Percentiles rank a stretch among this genome's conserved stretches.
Conservation (phyloP, 495 filamentous ascomycete species). For the Amphirosellinia nigrospora region DNA sequence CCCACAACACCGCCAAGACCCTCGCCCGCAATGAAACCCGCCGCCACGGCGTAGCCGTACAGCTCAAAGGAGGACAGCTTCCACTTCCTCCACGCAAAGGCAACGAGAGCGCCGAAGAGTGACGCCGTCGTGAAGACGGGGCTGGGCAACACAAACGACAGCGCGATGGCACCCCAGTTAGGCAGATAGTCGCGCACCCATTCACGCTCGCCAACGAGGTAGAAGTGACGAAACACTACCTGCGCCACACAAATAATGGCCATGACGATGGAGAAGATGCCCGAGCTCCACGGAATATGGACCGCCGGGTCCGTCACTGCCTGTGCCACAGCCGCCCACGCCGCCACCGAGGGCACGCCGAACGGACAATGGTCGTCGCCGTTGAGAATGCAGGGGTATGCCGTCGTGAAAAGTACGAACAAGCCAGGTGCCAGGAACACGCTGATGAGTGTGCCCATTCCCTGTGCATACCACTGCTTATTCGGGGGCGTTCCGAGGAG, state of each 20-base stretch:
- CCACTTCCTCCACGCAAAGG: constrained; percentile 65
- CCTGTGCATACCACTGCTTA: constrained; percentile 69
- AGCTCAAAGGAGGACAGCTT: constrained; percentile 61
- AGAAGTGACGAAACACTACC: constrained; percentile 64
- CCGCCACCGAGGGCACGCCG: constrained; percentile 64
- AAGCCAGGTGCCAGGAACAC: constrained; percentile 68
- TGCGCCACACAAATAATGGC: constrained; percentile 55
- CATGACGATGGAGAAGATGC: constrained; percentile 63
- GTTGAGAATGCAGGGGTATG: constrained; percentile 69
- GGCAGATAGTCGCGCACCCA: constrained; percentile 66
- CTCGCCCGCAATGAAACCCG: constrained; percentile 72
- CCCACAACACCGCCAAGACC: constrained; percentile 69
- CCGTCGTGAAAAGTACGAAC: constrained; percentile 67
- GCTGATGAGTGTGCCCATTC: constrained; percentile 63
- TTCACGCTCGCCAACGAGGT: constrained; percentile 57
- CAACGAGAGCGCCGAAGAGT: constrained; percentile 61
- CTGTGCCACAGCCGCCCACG: constrained; percentile 68
- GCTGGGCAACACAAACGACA: constrained; percentile 67
- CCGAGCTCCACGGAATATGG: constrained; percentile 61
- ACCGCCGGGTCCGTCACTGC: constrained; percentile 67
- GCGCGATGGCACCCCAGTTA: constrained; percentile 70
- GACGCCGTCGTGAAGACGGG: constrained; percentile 64
- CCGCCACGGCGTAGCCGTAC: constrained; percentile 70
- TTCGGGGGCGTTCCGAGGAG: constrained; percentile 66
- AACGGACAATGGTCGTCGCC: constrained; percentile 57